Percentiles rank a stretch among this genome's conserved stretches.
Evolutionary conservation across 2,329 filamentous ascomycete species (phyloP).

Genomic region (Knoxdaviesia capensis): DNA sequence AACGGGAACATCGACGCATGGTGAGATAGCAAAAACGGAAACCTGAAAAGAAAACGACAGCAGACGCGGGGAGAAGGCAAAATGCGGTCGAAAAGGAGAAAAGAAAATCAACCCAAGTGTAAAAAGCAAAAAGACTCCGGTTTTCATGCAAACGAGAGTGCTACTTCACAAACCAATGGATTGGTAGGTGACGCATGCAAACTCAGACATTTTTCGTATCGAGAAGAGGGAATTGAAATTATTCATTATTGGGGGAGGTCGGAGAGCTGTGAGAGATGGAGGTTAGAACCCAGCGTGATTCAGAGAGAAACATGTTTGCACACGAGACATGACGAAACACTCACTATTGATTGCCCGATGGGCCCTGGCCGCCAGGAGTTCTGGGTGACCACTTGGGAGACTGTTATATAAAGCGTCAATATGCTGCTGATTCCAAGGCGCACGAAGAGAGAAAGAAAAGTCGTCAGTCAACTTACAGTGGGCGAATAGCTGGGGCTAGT

Average conservation of each 20-base stretch:
- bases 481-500: slow-evolving; percentile 58
- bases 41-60: not conserved
- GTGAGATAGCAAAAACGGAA: not conserved
- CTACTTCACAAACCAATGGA: no score
- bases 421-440: not conserved
- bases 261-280: slow-evolving; percentile 12
- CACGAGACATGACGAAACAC: slow-evolving; percentile 1
- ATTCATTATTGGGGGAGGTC: slow-evolving; percentile 18
- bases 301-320: slow-evolving; percentile 16
- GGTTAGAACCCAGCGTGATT: slow-evolving; percentile 6
- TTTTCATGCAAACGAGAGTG: no score
- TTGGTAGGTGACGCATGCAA: not conserved
- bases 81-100: not conserved
- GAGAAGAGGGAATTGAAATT: slow-evolving; percentile 4
- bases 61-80: not conserved
- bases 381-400: slow-evolving; percentile 26
- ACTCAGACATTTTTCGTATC: slow-evolving; percentile 5
- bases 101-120: not conserved
- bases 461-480: slow-evolving; percentile 18
- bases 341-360: slow-evolving; percentile 18
- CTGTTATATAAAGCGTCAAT: slow-evolving; percentile 12
- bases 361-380: slow-evolving; percentile 21
- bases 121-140: no score
- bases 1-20: not conserved
- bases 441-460: not conserved